These are phyloP conservation scores for Botrytis porri DNA, from an alignment of 2,329 filamentous ascomycete genomes.

Conservation along the genomic window DNA sequence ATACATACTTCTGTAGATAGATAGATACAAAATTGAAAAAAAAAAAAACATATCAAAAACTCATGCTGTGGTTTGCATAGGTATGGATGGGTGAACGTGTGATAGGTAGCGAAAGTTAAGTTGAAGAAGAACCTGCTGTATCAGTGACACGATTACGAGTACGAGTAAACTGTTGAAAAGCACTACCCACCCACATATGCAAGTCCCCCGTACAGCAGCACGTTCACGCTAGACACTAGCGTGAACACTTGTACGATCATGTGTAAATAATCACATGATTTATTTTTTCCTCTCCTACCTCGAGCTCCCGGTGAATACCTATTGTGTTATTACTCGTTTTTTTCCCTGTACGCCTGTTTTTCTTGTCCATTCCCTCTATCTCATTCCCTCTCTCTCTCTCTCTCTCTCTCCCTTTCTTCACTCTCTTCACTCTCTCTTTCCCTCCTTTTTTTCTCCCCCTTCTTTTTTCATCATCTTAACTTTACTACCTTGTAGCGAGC, in stretches of 20 bases:
- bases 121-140: neutral
- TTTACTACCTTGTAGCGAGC: neutral
- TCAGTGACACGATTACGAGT: too few relatives aligned
- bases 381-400: too few relatives aligned
- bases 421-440: too few relatives aligned
- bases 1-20: neutral
- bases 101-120: neutral
- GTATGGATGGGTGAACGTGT: neutral
- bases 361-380: neutral
- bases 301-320: neutral
- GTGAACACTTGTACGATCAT: too few relatives aligned
- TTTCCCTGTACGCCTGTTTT: too few relatives aligned
- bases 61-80: neutral
- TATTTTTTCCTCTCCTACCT: neutral
- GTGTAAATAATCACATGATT: neutral
- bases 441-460: too few relatives aligned
- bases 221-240: neutral
- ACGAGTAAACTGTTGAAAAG: neutral
- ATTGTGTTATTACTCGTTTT: neutral
- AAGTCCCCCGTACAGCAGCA: too few relatives aligned
- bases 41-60: neutral
- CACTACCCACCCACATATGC: too few relatives aligned
- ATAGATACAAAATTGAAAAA: neutral
- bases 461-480: too few relatives aligned
- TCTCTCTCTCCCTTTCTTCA: too few relatives aligned